Evolutionary conservation across 2,329 filamentous ascomycete genomes (phyloP), one percentile per base, ranked within the genome.

Genomic region (Pyricularia sp.): DNA sequence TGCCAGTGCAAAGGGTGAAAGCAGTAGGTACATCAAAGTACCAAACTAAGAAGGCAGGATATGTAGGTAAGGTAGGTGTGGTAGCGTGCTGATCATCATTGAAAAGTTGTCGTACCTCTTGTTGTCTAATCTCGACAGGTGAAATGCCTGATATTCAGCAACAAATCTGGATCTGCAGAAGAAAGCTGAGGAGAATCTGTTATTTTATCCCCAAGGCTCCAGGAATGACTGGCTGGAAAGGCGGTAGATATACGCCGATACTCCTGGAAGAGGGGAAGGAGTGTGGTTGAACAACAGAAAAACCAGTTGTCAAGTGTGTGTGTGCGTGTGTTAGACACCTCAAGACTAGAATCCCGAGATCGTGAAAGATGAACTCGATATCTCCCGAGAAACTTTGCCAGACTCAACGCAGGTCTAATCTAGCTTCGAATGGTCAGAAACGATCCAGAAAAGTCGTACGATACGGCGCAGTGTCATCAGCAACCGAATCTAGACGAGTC

Each of bases 281-380:
- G 67, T 69, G 68, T 68, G 68, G 70, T 68, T 68, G 68, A 59
- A 70, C 68, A 70, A 33, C 60, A 60, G 60, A 67, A 67, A 59
- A 66, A 49, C 61, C 61, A 64, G 63, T 65, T 55, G 62, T 64
- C 62, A 60, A 59, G 13, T 28, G 13, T 28, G 53, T 6, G 8
- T 59, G 24, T 59, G 55, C 55, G 22, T 59, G 24, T 59, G 55
- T 28, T 59, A 59, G 55, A 59, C 24, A 28, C 22, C 26, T 19
- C 10, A 59, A 59, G 55, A 59, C 55, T 28, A 28, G 55, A 59
- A 16, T 59, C 55, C 55, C 55, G 55, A 59, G 55, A 59, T 30
- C 9, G 24, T 59, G 55, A 26, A 59, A 26, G 55, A 59, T 59
- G 55, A 59, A 59, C 13, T 59, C 24, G 55, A 59, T 59, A 59